Evolutionary conservation across 2,329 filamentous ascomycete genomes (phyloP), one percentile per base, ranked within the genome.

Genomic region (Fusarium setosum): DNA sequence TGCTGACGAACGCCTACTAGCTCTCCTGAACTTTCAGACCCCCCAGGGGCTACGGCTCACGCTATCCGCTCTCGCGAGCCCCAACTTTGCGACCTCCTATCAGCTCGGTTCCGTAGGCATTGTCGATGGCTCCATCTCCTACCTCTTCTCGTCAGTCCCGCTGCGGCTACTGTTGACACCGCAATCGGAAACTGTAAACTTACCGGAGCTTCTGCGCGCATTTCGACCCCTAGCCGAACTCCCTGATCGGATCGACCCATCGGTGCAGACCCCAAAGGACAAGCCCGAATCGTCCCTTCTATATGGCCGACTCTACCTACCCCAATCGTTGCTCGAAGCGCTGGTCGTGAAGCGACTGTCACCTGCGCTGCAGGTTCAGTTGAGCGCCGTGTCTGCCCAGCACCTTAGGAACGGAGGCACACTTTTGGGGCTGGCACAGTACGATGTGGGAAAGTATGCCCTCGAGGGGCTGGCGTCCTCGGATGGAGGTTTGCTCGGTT

Each of bases 81-180:
- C 93, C 9, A 93, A 97, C 77, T 97, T 98, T 73, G 95, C 94
- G 21, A 97, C 94, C 15, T 95, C 94, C 34, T 99, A 99, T 79
- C 92, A 93, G 38, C 87, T 99, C 41, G 93, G 94, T 61, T 96
- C 91, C 38, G 87, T 96, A 15, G 96, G 95, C 60, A 86, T 97
- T 32, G 94, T 99, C 50, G 95, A 98, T 80, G 96, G 96, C 76
- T 97, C 94, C n/a, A 87, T 99, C 57, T 97, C 94, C 13, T 99
- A 98, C 80, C 88, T 99, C 53, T 98, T 97, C 82, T 96, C 94
- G 47, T 97, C 93, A 4, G 84, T 96, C 9, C 90, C 93, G 12
- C 85, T 98, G 56, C 81, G 84, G 35, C 83, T 90, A 50, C 81
- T 87, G 81, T 65, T 93, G 84, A 77, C 83, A 11, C 88, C 85